A percentile compares a stretch with the other conserved stretches of the same genome.
Evolutionary conservation across 2,329 filamentous ascomycete species (phyloP).

Genomic region (Xylaria digitata): DNA sequence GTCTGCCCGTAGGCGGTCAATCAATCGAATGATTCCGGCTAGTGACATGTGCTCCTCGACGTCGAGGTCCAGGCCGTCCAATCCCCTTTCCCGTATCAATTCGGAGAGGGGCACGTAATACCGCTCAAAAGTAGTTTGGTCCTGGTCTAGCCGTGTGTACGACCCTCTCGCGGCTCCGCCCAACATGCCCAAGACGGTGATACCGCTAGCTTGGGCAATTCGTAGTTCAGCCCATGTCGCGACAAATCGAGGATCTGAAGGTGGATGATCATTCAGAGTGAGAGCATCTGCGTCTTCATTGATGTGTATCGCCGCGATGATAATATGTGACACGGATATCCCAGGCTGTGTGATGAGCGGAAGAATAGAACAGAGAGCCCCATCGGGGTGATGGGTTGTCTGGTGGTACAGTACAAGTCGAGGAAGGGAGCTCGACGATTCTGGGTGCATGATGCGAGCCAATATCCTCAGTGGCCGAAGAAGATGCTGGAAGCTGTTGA

Average conservation of each 20-base stretch:
- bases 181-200: slow-evolving; percentile 84
- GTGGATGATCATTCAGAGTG: slow-evolving; percentile 80
- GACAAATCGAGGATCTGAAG: slow-evolving; percentile 69
- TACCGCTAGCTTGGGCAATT: slow-evolving; percentile 73
- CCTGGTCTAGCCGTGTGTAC: slow-evolving; percentile 66
- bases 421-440: slow-evolving; percentile 39
- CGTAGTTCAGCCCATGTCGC: slow-evolving; percentile 78
- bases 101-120: slow-evolving; percentile 75
- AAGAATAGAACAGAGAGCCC: slow-evolving; percentile 55
- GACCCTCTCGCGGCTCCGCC: slow-evolving; percentile 81
- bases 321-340: slow-evolving; percentile 73
- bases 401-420: slow-evolving; percentile 52
- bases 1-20: slow-evolving; percentile 72
- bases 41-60: slow-evolving; percentile 80
- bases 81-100: slow-evolving; percentile 66
- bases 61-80: slow-evolving; percentile 78
- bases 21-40: slow-evolving; percentile 68
- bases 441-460: slow-evolving; percentile 40
- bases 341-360: slow-evolving; percentile 54
- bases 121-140: slow-evolving; percentile 68
- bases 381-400: slow-evolving; percentile 55
- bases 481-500: background rate
- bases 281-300: slow-evolving; percentile 73
- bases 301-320: slow-evolving; percentile 82
- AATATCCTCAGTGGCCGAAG: background rate